Evolutionary conservation across 495 filamentous ascomycete species (phyloP).

Genomic region (Sphaerosporella brunnea): DNA sequence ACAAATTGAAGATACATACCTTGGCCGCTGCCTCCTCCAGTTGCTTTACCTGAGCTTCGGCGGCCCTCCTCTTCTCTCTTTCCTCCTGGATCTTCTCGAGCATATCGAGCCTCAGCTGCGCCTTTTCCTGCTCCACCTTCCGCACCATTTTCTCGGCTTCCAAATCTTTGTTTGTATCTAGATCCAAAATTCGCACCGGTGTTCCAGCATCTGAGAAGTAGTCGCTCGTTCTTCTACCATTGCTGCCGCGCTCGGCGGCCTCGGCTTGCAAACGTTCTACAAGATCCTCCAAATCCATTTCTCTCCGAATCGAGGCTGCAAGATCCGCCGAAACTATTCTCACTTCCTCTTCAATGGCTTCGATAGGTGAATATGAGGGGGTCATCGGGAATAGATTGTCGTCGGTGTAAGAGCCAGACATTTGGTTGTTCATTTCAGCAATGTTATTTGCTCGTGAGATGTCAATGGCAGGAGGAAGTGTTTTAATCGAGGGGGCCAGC

Average conservation of each 20-base stretch:
- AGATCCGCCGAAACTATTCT: conserved; percentile 82
- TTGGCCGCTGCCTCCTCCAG: conserved; percentile 58
- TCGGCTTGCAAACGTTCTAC: conserved; percentile 73
- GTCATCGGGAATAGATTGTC: conserved; percentile 14
- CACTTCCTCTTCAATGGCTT: conserved; percentile 85
- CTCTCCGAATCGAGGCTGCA: conserved; percentile 76
- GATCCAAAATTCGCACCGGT: conserved; percentile 50
- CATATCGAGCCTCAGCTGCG: conserved; percentile 66
- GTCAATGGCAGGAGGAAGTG: conserved; percentile 34
- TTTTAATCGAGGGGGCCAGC: conserved; percentile 15
- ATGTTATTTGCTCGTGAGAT: conserved; percentile 28
- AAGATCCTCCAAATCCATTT: conserved; percentile 92
- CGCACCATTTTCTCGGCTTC: conserved; percentile 71
- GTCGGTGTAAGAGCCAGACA: no score
- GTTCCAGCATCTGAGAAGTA: conserved; percentile 95
- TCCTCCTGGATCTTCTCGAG: conserved; percentile 73
- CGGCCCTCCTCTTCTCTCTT: conserved; percentile 47
- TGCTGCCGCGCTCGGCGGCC: conserved; percentile 36
- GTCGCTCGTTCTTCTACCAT: conserved; percentile 75
- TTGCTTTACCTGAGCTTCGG: conserved; percentile 65
- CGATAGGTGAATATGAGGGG: conserved; percentile 34
- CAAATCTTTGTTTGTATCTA: conserved; percentile 51
- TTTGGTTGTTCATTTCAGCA: conserved; percentile 10
- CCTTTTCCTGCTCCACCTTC: conserved; percentile 78
- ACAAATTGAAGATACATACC: conserved; percentile 20